phyloP scores from a whole-genome alignment of 306 rosid species.

The Cucumis cinereus region DNA sequence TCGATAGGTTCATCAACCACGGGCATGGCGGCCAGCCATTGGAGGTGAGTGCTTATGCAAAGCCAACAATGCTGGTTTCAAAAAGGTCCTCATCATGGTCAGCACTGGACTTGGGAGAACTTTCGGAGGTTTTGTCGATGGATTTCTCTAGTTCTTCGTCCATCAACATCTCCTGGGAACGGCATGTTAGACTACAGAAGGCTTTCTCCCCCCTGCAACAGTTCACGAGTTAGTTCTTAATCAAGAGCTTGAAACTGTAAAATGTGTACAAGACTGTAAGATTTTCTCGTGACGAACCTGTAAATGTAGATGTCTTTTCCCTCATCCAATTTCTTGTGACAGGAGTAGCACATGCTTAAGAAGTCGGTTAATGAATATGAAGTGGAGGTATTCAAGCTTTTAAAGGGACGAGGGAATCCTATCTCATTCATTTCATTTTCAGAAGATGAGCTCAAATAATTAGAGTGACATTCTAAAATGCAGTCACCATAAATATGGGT shows the following conservation, averaged over 20 bases:
- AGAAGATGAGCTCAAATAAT: constrained; percentile 12
- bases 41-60: constrained; percentile 19
- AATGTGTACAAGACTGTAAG: not conserved
- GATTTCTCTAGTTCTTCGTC: constrained; percentile 56
- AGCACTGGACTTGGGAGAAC: constrained; percentile 22
- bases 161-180: constrained; percentile 52
- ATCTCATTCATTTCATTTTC: constrained; percentile 11
- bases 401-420: not conserved
- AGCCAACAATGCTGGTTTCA: constrained; percentile 31
- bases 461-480: constrained; percentile 36
- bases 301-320: constrained; percentile 75
- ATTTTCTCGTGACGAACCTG: constrained; percentile 29
- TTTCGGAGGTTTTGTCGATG: constrained; percentile 20
- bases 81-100: constrained; percentile 27
- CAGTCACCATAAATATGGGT: constrained; percentile 74
- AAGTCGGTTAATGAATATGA: constrained; percentile 28
- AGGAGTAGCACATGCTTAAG: constrained; percentile 69
- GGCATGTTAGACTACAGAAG: constrained; percentile 74
- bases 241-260: not conserved
- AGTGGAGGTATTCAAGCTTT: not conserved
- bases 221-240: not conserved
- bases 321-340: constrained; percentile 72
- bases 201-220: constrained; percentile 74
- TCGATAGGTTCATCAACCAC: constrained; percentile 12
- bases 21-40: not conserved